Evolutionary conservation across 2,329 filamentous ascomycete genomes (phyloP).

Genomic region (Neonectria faginata): DNA sequence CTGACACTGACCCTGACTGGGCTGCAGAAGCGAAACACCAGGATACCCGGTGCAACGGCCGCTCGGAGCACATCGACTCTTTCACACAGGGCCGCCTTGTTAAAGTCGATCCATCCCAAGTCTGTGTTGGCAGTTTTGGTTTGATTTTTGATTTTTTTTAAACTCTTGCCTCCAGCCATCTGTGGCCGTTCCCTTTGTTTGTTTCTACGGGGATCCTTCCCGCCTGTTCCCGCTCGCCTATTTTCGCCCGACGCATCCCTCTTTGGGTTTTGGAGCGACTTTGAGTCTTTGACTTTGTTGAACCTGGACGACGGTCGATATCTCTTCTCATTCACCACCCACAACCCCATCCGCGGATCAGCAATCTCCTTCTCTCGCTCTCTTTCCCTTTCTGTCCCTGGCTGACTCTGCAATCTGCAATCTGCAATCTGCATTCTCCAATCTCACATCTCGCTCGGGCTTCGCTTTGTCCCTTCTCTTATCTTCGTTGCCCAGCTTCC

Average conservation of each 20-base stretch:
- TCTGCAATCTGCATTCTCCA: slow-evolving; percentile 14
- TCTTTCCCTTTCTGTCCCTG: slow-evolving; percentile 7
- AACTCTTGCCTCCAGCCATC: slow-evolving; percentile 22
- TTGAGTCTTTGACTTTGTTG: slow-evolving; percentile 2
- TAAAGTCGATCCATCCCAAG: slow-evolving; percentile 34
- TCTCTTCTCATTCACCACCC: slow-evolving; percentile 10
- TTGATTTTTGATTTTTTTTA: slow-evolving; percentile 17
- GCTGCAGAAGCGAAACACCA: slow-evolving; percentile 42
- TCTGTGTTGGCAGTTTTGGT: slow-evolving; percentile 39
- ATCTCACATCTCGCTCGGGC: slow-evolving; percentile 20
- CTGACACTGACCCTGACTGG: slow-evolving; percentile 41
- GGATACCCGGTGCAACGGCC: slow-evolving; percentile 41
- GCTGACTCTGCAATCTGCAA: not conserved
- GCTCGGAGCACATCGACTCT: slow-evolving; percentile 32
- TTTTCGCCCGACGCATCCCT: slow-evolving; percentile 26
- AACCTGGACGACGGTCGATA: slow-evolving; percentile 6
- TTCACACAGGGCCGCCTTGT: slow-evolving; percentile 13
- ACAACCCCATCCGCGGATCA: slow-evolving; percentile 5
- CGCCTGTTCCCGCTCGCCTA: slow-evolving; percentile 34
- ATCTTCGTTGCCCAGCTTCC: slow-evolving; percentile 24
- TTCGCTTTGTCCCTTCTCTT: slow-evolving; percentile 20
- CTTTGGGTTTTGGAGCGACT: slow-evolving; percentile 26
- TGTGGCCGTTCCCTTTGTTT: slow-evolving; percentile 20
- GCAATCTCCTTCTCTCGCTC: not conserved
- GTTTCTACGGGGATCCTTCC: slow-evolving; percentile 33